Evolutionary conservation across 805 yeast genomes (phyloP).

Genomic region (Clavispora asparagi): DNA sequence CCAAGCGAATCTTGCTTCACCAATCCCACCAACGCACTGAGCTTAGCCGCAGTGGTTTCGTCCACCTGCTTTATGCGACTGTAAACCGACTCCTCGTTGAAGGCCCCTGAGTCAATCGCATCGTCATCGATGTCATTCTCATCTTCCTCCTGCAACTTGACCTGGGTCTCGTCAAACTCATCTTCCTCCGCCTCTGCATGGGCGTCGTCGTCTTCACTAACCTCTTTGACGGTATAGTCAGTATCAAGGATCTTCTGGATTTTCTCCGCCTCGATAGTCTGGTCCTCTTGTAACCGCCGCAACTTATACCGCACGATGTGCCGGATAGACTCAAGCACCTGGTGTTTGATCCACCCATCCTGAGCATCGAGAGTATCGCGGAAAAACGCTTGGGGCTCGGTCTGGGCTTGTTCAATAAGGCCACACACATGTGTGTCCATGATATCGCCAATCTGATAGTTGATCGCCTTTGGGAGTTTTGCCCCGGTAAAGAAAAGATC

Average conservation of each 20-base stretch:
- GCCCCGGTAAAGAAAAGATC: constrained; percentile 65
- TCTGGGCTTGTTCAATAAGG: constrained; percentile 32
- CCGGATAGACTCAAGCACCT: constrained; percentile 60
- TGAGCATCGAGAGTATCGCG: constrained; percentile 38
- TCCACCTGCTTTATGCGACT: constrained; percentile 32
- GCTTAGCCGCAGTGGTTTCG: constrained; percentile 27
- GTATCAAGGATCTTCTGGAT: constrained; percentile 40
- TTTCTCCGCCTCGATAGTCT: constrained; percentile 38
- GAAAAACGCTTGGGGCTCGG: constrained; percentile 31
- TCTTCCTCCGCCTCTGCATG: constrained; percentile 18
- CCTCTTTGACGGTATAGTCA: constrained; percentile 25
- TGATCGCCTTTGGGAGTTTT: constrained; percentile 60
- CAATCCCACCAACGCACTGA: constrained; percentile 29
- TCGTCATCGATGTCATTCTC: constrained; percentile 12
- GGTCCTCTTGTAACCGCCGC: constrained; percentile 51
- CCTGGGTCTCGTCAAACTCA: constrained; percentile 18
- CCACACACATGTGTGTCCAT: constrained; percentile 54
- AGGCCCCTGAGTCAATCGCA: constrained; percentile 13
- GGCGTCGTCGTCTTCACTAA: constrained; percentile 5
- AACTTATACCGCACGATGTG: constrained; percentile 69
- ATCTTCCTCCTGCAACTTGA: constrained; percentile 5
- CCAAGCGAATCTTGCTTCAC: constrained; percentile 29
- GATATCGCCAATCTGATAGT: constrained; percentile 77
- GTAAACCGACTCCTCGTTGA: constrained; percentile 20
- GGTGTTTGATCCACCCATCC: constrained; percentile 77